Evolutionary conservation across 1,284 basidiomycete genomes (phyloP).

Genomic region (Pterulicium gracile): DNA sequence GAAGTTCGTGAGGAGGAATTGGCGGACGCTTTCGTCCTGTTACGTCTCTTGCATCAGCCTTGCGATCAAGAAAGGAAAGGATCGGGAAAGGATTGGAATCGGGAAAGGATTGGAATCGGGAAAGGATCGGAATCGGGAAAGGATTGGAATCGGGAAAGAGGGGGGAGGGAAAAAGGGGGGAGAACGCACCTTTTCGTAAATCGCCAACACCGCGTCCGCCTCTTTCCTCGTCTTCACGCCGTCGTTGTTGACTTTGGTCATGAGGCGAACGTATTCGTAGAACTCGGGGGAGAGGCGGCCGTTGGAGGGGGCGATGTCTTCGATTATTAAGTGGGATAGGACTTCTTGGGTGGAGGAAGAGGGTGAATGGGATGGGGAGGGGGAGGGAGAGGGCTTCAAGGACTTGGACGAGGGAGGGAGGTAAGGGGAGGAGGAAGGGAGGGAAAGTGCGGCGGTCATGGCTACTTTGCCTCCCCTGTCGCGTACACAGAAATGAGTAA

Average conservation of each 20-base stretch:
- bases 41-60: too few species aligned
- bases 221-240: conserved; percentile 48
- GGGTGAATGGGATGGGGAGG: too few species aligned
- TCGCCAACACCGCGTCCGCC: conserved; percentile 52
- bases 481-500: not conserved
- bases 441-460: conserved; percentile 61
- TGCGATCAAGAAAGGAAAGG: too few species aligned
- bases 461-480: conserved; percentile 84
- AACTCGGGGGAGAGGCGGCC: conserved; percentile 59
- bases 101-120: too few species aligned
- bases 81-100: too few species aligned
- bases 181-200: conserved; percentile 43
- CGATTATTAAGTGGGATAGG: conserved; percentile 62
- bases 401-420: too few species aligned
- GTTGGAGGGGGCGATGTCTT: conserved; percentile 69
- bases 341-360: too few species aligned
- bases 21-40: conserved; percentile 64
- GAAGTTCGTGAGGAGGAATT: conserved; percentile 81
- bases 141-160: too few species aligned
- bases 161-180: too few species aligned
- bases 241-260: conserved; percentile 55
- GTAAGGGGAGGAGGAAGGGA: conserved; percentile 28
- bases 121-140: too few species aligned
- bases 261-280: conserved; percentile 51
- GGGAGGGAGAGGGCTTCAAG: too few species aligned